These are phyloP conservation scores for Ascochyta fabae DNA, from an alignment of 2,329 filamentous ascomycete genomes.

Conservation along the genomic window DNA sequence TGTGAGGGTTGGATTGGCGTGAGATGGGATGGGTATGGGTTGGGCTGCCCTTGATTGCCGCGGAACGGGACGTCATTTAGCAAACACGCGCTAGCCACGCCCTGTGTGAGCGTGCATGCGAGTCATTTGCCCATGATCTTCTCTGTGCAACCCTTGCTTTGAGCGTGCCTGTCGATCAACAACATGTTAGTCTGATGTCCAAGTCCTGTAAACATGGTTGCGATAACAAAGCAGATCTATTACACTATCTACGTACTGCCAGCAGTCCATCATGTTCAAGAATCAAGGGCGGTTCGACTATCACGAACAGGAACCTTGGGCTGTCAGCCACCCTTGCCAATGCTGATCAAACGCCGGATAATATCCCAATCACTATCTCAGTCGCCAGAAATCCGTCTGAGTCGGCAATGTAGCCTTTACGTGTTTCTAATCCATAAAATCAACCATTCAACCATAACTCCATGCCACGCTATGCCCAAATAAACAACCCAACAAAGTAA, in stretches of 20 bases:
- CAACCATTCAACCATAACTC: slow-evolving; percentile 12
- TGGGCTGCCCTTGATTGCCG: slow-evolving; percentile 12
- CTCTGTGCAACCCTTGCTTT: slow-evolving; percentile 7
- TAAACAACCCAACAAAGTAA: not conserved
- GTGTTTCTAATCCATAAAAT: not conserved
- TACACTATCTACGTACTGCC: not conserved
- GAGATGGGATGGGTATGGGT: not conserved
- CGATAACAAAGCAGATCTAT: not conserved
- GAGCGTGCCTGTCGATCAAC: slow-evolving; percentile 5
- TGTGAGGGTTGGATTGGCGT: not conserved
- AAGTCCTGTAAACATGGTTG: not conserved
- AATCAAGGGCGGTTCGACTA: slow-evolving; percentile 5
- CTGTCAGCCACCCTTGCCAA: slow-evolving; percentile 7
- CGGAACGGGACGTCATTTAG: slow-evolving; percentile 10
- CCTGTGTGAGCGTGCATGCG: slow-evolving; percentile 3
- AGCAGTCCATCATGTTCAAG: not conserved
- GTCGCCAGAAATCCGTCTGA: not conserved
- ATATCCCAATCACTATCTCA: not conserved
- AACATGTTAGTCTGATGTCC: not conserved
- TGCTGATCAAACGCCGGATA: not conserved
- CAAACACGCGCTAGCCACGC: slow-evolving; percentile 19
- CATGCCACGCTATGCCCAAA: not conserved
- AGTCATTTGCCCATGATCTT: not conserved
- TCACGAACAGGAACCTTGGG: slow-evolving; percentile 8
- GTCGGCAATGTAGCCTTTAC: not conserved